Evolutionary conservation across 1,284 basidiomycete species (phyloP).

Genomic region (Lentinus polychrous): DNA sequence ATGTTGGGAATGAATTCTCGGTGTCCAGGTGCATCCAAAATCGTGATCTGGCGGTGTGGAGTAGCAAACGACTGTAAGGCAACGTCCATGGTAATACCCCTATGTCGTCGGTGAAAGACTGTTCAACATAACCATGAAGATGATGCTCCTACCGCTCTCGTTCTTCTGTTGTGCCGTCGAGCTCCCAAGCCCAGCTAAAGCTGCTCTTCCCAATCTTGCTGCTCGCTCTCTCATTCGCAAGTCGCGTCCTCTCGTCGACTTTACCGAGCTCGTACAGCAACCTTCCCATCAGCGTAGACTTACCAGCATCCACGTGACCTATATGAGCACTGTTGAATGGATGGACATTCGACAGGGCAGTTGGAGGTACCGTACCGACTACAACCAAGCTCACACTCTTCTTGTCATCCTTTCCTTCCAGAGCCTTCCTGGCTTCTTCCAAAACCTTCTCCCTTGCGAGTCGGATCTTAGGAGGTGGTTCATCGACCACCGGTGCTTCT

Average conservation of each 20-base stretch:
- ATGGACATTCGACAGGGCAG: slow-evolving; percentile 1
- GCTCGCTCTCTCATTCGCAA: slow-evolving; percentile 87
- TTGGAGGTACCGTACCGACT: slow-evolving; percentile 61
- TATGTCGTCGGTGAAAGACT: background rate
- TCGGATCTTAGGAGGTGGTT: slow-evolving; percentile 56
- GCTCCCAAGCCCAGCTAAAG: slow-evolving; percentile 97
- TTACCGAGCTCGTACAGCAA: slow-evolving; percentile 88
- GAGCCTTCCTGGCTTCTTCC: slow-evolving; percentile 63
- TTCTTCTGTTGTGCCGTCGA: slow-evolving; percentile 92
- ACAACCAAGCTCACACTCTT: slow-evolving; percentile 85
- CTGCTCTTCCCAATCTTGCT: slow-evolving; percentile 88
- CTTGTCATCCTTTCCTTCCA: slow-evolving; percentile 53
- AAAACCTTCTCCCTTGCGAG: slow-evolving; percentile 82
- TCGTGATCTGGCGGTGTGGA: slow-evolving; percentile 74
- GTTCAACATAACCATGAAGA: too few species aligned
- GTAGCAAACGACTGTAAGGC: slow-evolving; percentile 82
- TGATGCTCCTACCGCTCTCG: slow-evolving; percentile 61
- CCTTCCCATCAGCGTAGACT: slow-evolving; percentile 96
- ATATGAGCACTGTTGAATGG: slow-evolving; percentile 1
- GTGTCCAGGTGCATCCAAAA: slow-evolving; percentile 95
- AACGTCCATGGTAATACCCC: slow-evolving; percentile 99
- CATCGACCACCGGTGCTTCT: slow-evolving; percentile 34
- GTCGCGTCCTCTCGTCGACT: slow-evolving; percentile 79
- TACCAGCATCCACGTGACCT: slow-evolving; percentile 99
- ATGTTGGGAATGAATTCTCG: slow-evolving; percentile 98